Conservation (phyloP, 2,329 filamentous ascomycete species). For the Pseudogymnoascus sp. region DNA sequence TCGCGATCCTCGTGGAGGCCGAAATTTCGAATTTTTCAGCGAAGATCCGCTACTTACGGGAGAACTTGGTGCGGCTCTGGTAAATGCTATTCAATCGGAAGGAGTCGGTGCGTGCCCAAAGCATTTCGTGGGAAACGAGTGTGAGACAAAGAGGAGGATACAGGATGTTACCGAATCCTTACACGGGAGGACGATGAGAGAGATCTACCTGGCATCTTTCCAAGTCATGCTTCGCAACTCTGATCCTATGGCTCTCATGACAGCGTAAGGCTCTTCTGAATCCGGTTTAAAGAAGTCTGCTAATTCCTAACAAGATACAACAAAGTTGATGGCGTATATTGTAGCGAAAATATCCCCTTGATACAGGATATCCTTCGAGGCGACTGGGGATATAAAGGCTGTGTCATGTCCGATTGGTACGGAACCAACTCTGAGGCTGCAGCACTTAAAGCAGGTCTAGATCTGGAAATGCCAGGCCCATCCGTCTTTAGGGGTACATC, state of each 20-base stretch:
- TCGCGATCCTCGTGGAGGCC: conserved; percentile 24
- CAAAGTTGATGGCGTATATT: conserved; percentile 27
- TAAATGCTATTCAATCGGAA: conserved; percentile 21
- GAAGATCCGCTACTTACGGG: conserved; percentile 27
- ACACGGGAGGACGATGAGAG: conserved; percentile 22
- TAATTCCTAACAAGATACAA: conserved; percentile 22
- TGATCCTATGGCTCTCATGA: conserved; percentile 26
- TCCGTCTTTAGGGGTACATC: conserved; percentile 17
- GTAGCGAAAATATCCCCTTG: conserved; percentile 23
- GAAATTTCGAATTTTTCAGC: conserved; percentile 27
- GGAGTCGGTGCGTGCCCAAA: conserved; percentile 27
- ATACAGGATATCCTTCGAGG: conserved; percentile 26
- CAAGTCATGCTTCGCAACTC: conserved; percentile 23
- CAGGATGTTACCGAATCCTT: conserved; percentile 23
- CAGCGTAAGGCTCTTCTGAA: conserved; percentile 11
- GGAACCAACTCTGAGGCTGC: conserved; percentile 24
- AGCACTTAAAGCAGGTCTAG: conserved; percentile 26
- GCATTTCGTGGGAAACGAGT: conserved; percentile 29
- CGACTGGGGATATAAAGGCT: conserved; percentile 28
- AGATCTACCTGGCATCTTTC: conserved; percentile 25
- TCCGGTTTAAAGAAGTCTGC: neutral
- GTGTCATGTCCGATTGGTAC: conserved; percentile 31
- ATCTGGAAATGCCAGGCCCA: conserved; percentile 31
- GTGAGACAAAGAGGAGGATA: conserved; percentile 26
- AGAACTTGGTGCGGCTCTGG: conserved; percentile 24